A percentile compares a stretch with the other conserved stretches of the same genome.
Evolutionary conservation across 371 early-diverging fungal species (phyloP).

Genomic region (Chytridium lagenaria): DNA sequence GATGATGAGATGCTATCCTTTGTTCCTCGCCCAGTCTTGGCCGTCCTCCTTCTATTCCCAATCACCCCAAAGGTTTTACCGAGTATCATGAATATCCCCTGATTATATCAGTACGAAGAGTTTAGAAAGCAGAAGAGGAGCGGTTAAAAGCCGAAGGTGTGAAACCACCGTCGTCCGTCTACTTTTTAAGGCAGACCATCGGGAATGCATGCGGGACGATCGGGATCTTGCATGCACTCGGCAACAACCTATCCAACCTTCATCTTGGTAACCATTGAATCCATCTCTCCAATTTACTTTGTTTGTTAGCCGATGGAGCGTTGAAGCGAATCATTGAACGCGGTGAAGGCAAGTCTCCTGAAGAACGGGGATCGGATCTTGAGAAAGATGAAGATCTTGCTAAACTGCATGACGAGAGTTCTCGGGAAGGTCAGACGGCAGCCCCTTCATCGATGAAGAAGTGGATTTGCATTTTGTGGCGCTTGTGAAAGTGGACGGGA

Average conservation of each 20-base stretch:
- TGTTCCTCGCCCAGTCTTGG: constrained; percentile 79
- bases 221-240: constrained; percentile 57
- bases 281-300: not conserved
- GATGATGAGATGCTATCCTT: constrained; percentile 81
- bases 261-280: not conserved
- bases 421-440: constrained; percentile 80
- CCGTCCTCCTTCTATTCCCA: constrained; percentile 78
- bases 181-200: constrained; percentile 89
- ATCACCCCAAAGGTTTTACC: constrained; percentile 47
- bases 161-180: constrained; percentile 46
- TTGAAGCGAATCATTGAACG: constrained; percentile 67
- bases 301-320: constrained; percentile 59
- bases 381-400: constrained; percentile 57
- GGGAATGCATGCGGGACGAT: constrained; percentile 83
- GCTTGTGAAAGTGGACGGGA: constrained; percentile 74
- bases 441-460: constrained; percentile 73
- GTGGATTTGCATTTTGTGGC: constrained; percentile 86
- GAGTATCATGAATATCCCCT: not conserved
- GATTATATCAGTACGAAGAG: constrained; percentile 56
- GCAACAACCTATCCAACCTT: constrained; percentile 38
- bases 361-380: constrained; percentile 63
- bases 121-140: constrained; percentile 62
- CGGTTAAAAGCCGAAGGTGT: constrained; percentile 60
- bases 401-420: constrained; percentile 53
- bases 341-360: constrained; percentile 42